phyloP scores from a whole-genome alignment of 768 basidiomycete genomes.

The Xerocomus brunneocitrinus region DNA sequence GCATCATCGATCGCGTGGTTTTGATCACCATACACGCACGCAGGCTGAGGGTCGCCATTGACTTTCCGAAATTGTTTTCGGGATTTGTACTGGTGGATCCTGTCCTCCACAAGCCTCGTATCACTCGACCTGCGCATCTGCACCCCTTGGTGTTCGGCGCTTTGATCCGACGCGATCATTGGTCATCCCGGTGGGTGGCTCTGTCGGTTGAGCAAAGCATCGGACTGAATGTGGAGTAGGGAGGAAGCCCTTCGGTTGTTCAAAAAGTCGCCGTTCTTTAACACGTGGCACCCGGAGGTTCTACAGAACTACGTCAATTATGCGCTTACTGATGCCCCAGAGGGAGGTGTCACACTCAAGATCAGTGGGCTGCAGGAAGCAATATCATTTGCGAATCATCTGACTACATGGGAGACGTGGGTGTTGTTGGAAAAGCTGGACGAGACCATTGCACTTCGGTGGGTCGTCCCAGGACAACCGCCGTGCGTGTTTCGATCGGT shows the following conservation, averaged over 20 bases:
- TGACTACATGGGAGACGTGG: slow-evolving; percentile 24
- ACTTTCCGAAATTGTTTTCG: slow-evolving; percentile 62
- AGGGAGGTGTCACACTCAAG: slow-evolving; percentile 53
- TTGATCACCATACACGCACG: not conserved
- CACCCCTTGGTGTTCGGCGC: slow-evolving; percentile 37
- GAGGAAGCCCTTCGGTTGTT: slow-evolving; percentile 56
- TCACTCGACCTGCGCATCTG: not conserved
- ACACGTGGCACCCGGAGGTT: slow-evolving; percentile 61
- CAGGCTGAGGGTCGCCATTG: slow-evolving; percentile 63
- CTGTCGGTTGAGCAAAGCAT: not conserved
- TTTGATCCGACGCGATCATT: slow-evolving; percentile 53
- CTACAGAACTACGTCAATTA: slow-evolving; percentile 58
- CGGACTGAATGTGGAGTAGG: slow-evolving; percentile 29
- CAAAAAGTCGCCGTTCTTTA: slow-evolving; percentile 59
- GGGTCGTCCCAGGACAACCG: slow-evolving; percentile 26
- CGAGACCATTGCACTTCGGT: slow-evolving; percentile 23
- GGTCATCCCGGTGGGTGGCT: slow-evolving; percentile 53
- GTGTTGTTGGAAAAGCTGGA: slow-evolving; percentile 25
- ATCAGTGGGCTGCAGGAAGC: slow-evolving; percentile 65
- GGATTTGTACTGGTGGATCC: slow-evolving; percentile 77
- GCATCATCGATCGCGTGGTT: no score
- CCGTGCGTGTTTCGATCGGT: slow-evolving; percentile 8
- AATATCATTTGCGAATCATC: slow-evolving; percentile 49
- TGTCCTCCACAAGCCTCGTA: slow-evolving; percentile 42
- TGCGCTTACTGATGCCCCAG: slow-evolving; percentile 38